Conservation (phyloP, 495 filamentous ascomycete species). For the Neurospora sp. region DNA sequence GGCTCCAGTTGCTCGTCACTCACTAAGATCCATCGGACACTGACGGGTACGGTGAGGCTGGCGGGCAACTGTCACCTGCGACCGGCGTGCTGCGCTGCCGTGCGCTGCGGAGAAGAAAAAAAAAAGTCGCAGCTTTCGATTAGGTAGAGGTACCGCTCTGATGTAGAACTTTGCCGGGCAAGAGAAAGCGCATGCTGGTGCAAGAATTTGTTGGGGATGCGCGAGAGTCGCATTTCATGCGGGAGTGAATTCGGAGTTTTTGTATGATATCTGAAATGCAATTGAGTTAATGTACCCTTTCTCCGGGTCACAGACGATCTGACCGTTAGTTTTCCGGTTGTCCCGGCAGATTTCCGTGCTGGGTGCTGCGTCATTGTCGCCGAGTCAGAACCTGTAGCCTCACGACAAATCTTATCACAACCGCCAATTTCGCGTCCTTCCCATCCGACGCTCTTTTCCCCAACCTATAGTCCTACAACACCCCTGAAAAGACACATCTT, state of each 20-base stretch:
- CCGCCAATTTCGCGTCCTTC: neutral
- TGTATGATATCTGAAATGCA: neutral
- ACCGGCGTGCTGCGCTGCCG: neutral
- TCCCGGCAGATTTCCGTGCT: neutral
- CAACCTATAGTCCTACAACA: neutral
- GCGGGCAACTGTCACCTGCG: neutral
- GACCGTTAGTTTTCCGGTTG: neutral
- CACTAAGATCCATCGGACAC: neutral
- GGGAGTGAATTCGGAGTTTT: neutral
- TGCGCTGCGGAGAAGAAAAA: neutral
- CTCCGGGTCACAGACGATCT: neutral
- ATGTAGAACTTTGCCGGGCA: neutral
- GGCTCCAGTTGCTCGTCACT: neutral
- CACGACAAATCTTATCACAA: neutral
- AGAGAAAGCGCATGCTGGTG: neutral
- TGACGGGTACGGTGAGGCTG: neutral
- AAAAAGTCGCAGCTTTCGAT: neutral
- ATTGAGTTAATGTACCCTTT: neutral
- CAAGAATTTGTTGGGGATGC: neutral
- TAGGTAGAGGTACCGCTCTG: neutral
- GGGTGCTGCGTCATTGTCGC: neutral
- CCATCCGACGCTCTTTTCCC: neutral
- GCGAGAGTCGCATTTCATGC: neutral
- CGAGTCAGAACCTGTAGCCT: neutral
- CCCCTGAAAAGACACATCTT: neutral